Percentiles rank a stretch among this genome's conserved stretches.
Evolutionary conservation across 306 rosid genomes (phyloP).

Genomic region (Vachellia pachyceras): DNA sequence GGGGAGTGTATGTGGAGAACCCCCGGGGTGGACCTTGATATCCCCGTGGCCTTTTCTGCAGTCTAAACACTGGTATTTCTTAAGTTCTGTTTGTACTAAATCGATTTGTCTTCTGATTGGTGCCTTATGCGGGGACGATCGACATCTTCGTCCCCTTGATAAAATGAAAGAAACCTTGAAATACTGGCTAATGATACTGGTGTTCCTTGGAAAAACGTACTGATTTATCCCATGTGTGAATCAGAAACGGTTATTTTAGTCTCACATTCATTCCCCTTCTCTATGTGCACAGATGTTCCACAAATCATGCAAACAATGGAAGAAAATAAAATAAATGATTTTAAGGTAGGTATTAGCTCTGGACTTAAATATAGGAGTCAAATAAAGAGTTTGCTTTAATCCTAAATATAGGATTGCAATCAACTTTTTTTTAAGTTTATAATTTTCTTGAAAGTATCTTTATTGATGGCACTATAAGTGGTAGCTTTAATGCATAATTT

Average conservation of each 20-base stretch:
- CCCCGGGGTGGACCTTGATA: too few relatives aligned
- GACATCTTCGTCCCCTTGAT: constrained; percentile 29
- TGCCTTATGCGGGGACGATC: background rate
- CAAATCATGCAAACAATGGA: background rate
- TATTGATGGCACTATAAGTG: too few relatives aligned
- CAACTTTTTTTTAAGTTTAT: too few relatives aligned
- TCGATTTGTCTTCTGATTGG: constrained; percentile 21
- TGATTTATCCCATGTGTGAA: background rate
- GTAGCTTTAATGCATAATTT: too few relatives aligned
- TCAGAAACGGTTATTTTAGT: background rate
- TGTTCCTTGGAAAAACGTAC: constrained; percentile 3
- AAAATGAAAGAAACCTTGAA: constrained; percentile 31
- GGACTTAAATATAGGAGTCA: too few relatives aligned
- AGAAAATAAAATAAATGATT: background rate
- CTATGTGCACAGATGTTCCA: background rate
- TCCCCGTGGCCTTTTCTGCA: too few relatives aligned
- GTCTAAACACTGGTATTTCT: too few relatives aligned
- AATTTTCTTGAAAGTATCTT: too few relatives aligned
- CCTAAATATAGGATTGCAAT: too few relatives aligned
- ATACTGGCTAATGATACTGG: constrained; percentile 24
- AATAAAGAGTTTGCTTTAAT: too few relatives aligned
- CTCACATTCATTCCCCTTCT: too few relatives aligned
- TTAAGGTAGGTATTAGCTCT: background rate
- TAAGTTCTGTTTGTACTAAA: constrained; percentile 32
- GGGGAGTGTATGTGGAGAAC: constrained; percentile 25